Percentiles rank a stretch among this genome's conserved stretches.
Evolutionary conservation across 495 filamentous ascomycete species (phyloP).

Genomic region (Podospora pseudopauciseta): DNA sequence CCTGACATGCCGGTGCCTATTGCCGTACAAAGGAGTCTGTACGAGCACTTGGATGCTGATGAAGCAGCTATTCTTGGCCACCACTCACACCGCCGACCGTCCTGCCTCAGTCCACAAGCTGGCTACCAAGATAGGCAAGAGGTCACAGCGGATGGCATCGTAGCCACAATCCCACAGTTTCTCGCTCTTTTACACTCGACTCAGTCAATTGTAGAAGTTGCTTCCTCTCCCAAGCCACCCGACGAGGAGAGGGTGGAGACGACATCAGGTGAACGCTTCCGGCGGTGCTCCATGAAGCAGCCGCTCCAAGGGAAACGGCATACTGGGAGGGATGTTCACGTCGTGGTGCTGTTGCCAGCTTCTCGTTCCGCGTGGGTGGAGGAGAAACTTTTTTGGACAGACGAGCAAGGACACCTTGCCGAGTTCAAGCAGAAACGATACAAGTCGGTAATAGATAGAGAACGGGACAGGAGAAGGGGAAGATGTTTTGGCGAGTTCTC

Average conservation of each 20-base stretch:
- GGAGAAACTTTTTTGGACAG: constrained; percentile 23
- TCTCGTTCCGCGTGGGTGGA: constrained; percentile 9
- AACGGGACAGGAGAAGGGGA: background rate
- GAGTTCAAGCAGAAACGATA: constrained; percentile 17
- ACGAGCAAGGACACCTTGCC: background rate
- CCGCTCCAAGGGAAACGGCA: constrained; percentile 12
- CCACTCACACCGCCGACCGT: background rate
- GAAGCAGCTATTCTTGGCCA: background rate
- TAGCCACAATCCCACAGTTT: constrained; percentile 22
- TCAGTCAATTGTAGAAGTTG: constrained; percentile 9
- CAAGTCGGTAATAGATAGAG: constrained; percentile 10
- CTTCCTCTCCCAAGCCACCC: background rate
- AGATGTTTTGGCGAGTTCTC: background rate
- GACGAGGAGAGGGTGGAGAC: background rate
- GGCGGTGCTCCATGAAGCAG: constrained; percentile 7
- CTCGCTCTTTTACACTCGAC: constrained; percentile 15
- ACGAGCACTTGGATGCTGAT: background rate
- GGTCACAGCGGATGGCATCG: constrained; percentile 10
- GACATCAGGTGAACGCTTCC: background rate
- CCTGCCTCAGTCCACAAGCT: background rate
- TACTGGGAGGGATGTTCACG: constrained; percentile 12
- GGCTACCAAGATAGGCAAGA: background rate
- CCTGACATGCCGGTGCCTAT: background rate
- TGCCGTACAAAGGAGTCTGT: background rate
- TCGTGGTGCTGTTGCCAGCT: constrained; percentile 14